phyloP scores from a whole-genome alignment of 176 grass and related monocot genomes.

The Raddia guianensis region DNA sequence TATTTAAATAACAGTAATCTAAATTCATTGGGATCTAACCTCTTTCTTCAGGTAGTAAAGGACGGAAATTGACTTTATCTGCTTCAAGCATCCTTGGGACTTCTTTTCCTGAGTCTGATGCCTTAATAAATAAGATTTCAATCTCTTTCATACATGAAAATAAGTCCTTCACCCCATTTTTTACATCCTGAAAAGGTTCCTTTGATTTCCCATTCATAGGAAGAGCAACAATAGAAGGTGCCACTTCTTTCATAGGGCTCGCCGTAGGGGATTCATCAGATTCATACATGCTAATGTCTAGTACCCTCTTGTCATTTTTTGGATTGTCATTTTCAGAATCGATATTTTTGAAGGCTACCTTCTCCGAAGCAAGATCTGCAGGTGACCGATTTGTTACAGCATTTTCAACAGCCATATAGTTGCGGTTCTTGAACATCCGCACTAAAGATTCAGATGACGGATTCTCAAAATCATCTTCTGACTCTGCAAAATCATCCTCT shows the following conservation, averaged over 20 bases:
- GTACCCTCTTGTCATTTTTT: conserved; percentile 39
- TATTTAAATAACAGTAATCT: conserved; percentile 34
- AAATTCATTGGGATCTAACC: conserved; percentile 52
- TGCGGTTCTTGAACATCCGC: conserved; percentile 75
- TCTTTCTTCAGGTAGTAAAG: conserved; percentile 70
- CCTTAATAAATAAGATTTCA: conserved; percentile 81
- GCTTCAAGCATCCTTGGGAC: conserved; percentile 98
- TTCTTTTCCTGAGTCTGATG: conserved; percentile 92
- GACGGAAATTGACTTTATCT: conserved; percentile 79
- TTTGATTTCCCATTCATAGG: conserved; percentile 61
- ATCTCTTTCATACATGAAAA: conserved; percentile 80
- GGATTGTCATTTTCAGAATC: conserved; percentile 30
- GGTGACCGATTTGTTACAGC: conserved; percentile 43
- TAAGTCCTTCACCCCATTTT: conserved; percentile 54
- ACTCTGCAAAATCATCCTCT: conserved; percentile 65
- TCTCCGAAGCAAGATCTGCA: conserved; percentile 45
- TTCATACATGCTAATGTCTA: conserved; percentile 65
- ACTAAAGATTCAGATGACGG: conserved; percentile 80
- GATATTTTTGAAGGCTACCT: conserved; percentile 31
- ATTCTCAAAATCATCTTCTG: conserved; percentile 92
- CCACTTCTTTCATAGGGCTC: conserved; percentile 49
- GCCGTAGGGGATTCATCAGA: conserved; percentile 55
- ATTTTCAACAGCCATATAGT: conserved; percentile 53
- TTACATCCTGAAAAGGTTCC: conserved; percentile 50
- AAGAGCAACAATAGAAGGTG: conserved; percentile 44